Conservation (phyloP, 2,329 filamentous ascomycete species). For the Talaromyces verruculosus region DNA sequence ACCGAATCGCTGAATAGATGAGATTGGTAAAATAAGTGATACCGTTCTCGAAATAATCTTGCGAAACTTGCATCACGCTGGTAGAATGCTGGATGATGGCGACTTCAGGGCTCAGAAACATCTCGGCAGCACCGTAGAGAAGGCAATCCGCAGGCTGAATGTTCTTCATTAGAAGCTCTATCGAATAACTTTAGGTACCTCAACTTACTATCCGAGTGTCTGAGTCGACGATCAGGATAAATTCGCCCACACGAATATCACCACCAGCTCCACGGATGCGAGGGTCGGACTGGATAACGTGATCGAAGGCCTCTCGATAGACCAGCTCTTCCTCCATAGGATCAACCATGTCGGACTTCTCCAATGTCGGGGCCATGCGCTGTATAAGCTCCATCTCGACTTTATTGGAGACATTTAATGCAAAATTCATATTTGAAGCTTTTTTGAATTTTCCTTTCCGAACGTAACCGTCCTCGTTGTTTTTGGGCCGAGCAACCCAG, state of each 20-base stretch:
- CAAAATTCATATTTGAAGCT: slow-evolving; percentile 75
- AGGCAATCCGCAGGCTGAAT: slow-evolving; percentile 61
- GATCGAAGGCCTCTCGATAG: slow-evolving; percentile 33
- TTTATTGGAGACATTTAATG: slow-evolving; percentile 60
- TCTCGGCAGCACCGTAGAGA: slow-evolving; percentile 68
- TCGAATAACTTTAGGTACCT: neutral
- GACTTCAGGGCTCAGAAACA: slow-evolving; percentile 68
- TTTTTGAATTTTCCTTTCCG: slow-evolving; percentile 69
- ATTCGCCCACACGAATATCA: slow-evolving; percentile 82
- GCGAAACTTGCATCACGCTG: slow-evolving; percentile 73
- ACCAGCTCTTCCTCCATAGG: slow-evolving; percentile 47
- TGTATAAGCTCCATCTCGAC: slow-evolving; percentile 60
- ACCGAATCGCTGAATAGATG: slow-evolving; percentile 71
- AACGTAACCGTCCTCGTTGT: slow-evolving; percentile 52
- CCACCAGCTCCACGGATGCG: slow-evolving; percentile 66
- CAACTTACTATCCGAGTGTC: slow-evolving; percentile 59
- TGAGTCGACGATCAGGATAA: slow-evolving; percentile 67
- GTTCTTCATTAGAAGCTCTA: neutral
- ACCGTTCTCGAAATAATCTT: slow-evolving; percentile 71
- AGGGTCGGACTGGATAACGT: slow-evolving; percentile 56
- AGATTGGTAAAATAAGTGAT: slow-evolving; percentile 79
- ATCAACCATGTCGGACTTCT: slow-evolving; percentile 27
- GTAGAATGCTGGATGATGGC: slow-evolving; percentile 71
- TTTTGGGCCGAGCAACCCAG: slow-evolving; percentile 50
- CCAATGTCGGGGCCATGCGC: slow-evolving; percentile 23